Conservation (phyloP, 169 alveolate genomes). For the Plasmodium berghei region DNA sequence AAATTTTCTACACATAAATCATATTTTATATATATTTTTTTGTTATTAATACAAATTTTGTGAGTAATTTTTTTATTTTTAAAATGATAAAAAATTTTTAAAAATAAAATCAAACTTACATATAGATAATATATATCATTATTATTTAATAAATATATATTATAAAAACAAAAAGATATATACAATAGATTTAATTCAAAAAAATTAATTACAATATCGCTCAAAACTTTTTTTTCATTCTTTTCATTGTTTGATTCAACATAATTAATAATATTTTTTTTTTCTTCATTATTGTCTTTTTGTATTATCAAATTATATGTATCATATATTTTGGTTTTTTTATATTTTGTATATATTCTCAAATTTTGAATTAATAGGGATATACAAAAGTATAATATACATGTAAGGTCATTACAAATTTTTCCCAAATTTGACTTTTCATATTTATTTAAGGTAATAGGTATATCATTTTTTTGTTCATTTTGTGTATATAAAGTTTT, state of each 20-base stretch:
- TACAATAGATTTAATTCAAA: slow-evolving; percentile 26
- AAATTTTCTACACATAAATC: slow-evolving; percentile 26
- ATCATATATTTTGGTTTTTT: background rate
- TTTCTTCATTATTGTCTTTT: background rate
- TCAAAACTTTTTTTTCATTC: background rate
- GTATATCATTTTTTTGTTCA: background rate
- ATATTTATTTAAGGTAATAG: background rate
- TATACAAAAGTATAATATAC: slow-evolving; percentile 15
- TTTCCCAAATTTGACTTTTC: background rate
- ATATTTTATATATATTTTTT: slow-evolving; percentile 20
- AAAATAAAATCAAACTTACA: slow-evolving; percentile 44
- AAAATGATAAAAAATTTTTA: slow-evolving; percentile 21
- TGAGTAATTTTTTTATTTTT: slow-evolving; percentile 48
- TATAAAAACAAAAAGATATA: slow-evolving; percentile 56
- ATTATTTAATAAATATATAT: slow-evolving; percentile 59
- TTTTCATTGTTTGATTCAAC: background rate
- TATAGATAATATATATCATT: slow-evolving; percentile 7
- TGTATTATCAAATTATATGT: background rate
- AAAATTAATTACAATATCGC: background rate
- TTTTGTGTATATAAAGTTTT: slow-evolving; percentile 2
- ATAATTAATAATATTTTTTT: too few species aligned
- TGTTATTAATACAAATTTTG: slow-evolving; percentile 1
- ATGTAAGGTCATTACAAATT: slow-evolving; percentile 9
- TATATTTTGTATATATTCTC: background rate
- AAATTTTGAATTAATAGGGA: slow-evolving; percentile 9